Conservation (phyloP, 2,329 filamentous ascomycete genomes). For the Chrysoporthe cubensis region DNA sequence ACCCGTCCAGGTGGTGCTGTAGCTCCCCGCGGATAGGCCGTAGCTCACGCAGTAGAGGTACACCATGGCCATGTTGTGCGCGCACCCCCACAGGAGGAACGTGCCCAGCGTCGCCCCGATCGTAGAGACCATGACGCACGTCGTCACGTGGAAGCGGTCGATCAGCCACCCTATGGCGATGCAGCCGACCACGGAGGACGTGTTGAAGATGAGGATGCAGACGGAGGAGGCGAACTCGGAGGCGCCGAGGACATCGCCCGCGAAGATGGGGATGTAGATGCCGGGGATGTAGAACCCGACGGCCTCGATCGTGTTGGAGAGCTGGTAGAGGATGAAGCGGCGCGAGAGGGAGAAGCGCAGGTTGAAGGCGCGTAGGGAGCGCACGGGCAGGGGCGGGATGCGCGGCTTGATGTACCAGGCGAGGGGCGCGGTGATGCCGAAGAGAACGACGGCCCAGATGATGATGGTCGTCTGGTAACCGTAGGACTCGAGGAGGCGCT, state of each 20-base stretch:
- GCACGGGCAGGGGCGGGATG: conserved; percentile 47
- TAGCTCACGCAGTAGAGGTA: conserved; percentile 65
- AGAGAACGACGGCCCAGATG: conserved; percentile 55
- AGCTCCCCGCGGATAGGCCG: conserved; percentile 68
- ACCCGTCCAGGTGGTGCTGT: conserved; percentile 65
- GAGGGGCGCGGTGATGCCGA: conserved; percentile 58
- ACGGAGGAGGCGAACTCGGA: conserved; percentile 55
- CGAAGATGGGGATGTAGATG: conserved; percentile 65
- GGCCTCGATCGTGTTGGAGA: conserved; percentile 61
- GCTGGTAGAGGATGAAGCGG: conserved; percentile 61
- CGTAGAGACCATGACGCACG: conserved; percentile 61
- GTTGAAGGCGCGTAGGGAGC: conserved; percentile 45
- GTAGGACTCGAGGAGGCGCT: conserved; percentile 52
- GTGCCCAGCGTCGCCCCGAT: conserved; percentile 58
- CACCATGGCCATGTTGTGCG: conserved; percentile 55
- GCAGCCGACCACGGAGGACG: conserved; percentile 62
- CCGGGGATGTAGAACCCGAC: conserved; percentile 66
- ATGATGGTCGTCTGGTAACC: conserved; percentile 59
- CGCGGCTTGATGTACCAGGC: conserved; percentile 61
- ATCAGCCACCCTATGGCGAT: conserved; percentile 61
- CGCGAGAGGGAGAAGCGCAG: conserved; percentile 55
- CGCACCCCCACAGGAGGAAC: conserved; percentile 66
- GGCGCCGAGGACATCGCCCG: conserved; percentile 50
- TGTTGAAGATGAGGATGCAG: conserved; percentile 62
- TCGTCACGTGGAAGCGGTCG: conserved; percentile 57